These are phyloP conservation scores for Beauveria sp. DNA, from an alignment of 2,329 filamentous ascomycete genomes.

Conservation along the genomic window DNA sequence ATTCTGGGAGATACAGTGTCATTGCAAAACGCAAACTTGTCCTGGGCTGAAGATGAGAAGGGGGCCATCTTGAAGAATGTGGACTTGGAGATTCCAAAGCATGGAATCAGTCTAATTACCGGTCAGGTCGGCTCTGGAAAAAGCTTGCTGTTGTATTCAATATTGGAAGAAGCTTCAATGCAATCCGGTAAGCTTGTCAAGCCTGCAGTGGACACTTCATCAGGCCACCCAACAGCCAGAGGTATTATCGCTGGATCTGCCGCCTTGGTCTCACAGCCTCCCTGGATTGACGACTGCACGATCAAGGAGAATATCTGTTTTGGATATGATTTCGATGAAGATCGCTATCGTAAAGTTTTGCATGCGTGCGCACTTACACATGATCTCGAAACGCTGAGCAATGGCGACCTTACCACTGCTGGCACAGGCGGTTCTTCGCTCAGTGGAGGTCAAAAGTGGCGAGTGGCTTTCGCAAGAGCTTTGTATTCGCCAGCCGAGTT, in stretches of 20 bases:
- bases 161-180: slow-evolving; percentile 62
- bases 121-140: slow-evolving; percentile 66
- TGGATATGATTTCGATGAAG: slow-evolving; percentile 54
- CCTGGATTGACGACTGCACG: slow-evolving; percentile 69
- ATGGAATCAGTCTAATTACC: slow-evolving; percentile 58
- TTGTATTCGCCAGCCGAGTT: slow-evolving; percentile 65
- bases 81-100: slow-evolving; percentile 52
- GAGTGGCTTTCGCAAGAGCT: slow-evolving; percentile 64
- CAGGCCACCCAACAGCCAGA: slow-evolving; percentile 39
- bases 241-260: slow-evolving; percentile 31
- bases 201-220: slow-evolving; percentile 52
- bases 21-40: slow-evolving; percentile 2
- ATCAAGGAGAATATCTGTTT: slow-evolving; percentile 67
- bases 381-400: slow-evolving; percentile 60
- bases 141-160: slow-evolving; percentile 57
- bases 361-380: slow-evolving; percentile 60
- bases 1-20: background rate
- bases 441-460: slow-evolving; percentile 68
- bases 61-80: slow-evolving; percentile 52
- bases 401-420: slow-evolving; percentile 65
- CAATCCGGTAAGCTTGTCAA: slow-evolving; percentile 38
- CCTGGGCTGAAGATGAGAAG: slow-evolving; percentile 23
- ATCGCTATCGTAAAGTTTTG: slow-evolving; percentile 59
- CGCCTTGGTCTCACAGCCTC: slow-evolving; percentile 64
- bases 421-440: slow-evolving; percentile 71